Evolutionary conservation across 495 filamentous ascomycete species (phyloP).

Genomic region (Hyphodiscus hymeniophilus): DNA sequence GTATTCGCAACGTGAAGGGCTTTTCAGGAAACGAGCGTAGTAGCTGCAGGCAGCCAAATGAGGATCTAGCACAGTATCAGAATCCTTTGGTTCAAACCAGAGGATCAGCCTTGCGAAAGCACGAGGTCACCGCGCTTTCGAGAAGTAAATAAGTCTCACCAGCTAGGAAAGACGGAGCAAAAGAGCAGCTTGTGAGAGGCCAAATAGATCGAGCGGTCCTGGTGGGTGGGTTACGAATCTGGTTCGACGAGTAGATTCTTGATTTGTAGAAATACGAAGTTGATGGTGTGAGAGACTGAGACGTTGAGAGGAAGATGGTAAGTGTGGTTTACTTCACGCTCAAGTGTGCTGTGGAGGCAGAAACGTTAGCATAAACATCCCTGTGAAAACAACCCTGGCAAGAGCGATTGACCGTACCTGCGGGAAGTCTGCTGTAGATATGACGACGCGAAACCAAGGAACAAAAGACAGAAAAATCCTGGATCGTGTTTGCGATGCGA

Average conservation of each 20-base stretch:
- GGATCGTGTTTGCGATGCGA: not conserved
- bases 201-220: too few species aligned
- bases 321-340: conserved; percentile 1
- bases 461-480: not conserved
- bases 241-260: too few species aligned
- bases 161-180: not conserved
- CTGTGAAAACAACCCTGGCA: conserved; percentile 1
- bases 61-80: too few species aligned
- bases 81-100: too few species aligned
- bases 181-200: not conserved
- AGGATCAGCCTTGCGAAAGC: too few species aligned
- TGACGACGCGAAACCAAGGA: not conserved
- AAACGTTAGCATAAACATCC: conserved; percentile 13
- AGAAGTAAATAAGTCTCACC: too few species aligned
- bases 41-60: not conserved
- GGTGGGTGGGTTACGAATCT: too few species aligned
- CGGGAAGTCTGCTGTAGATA: not conserved
- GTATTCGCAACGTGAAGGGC: too few species aligned
- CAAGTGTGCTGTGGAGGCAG: too few species aligned
- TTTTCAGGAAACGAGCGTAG: not conserved
- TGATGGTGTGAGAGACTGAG: too few species aligned
- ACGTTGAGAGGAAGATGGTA: not conserved
- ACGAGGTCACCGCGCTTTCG: too few species aligned
- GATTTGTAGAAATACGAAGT: too few species aligned
- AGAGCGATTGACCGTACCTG: not conserved